A percentile compares a stretch with the other conserved stretches of the same genome.
These are phyloP conservation scores for Russula olivacea DNA, from an alignment of 768 basidiomycete genomes.

Conservation along the genomic window DNA sequence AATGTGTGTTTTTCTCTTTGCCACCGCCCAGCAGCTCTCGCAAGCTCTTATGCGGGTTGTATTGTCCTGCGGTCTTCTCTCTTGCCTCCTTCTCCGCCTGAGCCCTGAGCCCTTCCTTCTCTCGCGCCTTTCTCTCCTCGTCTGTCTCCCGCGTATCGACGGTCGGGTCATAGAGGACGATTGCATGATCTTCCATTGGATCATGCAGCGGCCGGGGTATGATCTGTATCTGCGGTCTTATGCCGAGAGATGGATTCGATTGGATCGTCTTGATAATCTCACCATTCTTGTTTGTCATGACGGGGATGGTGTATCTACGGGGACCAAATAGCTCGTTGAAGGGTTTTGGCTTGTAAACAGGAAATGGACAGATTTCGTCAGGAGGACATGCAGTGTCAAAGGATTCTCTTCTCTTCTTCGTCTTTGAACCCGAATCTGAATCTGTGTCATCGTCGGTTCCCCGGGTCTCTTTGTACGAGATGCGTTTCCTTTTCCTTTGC, in stretches of 20 bases:
- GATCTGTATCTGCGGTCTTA: conserved; percentile 71
- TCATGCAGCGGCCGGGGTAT: conserved; percentile 92
- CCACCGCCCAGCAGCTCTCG: conserved; percentile 69
- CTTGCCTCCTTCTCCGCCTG: conserved; percentile 56
- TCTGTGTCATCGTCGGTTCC: conserved; percentile 50
- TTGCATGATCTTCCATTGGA: conserved; percentile 96
- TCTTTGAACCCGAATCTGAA: conserved; percentile 45
- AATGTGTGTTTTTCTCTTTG: conserved; percentile 56
- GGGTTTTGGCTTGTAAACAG: conserved; percentile 77
- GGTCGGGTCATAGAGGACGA: conserved; percentile 95
- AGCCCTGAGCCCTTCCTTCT: conserved; percentile 66
- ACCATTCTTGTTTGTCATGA: conserved; percentile 68
- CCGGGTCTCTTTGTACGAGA: conserved; percentile 72
- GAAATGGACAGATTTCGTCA: conserved; percentile 58
- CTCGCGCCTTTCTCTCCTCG: conserved; percentile 69
- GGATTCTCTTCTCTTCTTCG: conserved; percentile 61
- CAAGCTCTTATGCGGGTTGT: conserved; percentile 90
- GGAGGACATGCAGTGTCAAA: conserved; percentile 56
- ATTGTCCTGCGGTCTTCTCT: conserved; percentile 68
- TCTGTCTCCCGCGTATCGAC: conserved; percentile 89
- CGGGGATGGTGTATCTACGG: conserved; percentile 78
- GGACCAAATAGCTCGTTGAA: conserved; percentile 46
- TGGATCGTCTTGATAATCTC: conserved; percentile 48
- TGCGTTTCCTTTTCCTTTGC: conserved; percentile 77
- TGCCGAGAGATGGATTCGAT: conserved; percentile 75